Conservation (phyloP, 2,329 filamentous ascomycete genomes). For the Biscogniauxia marginata region DNA sequence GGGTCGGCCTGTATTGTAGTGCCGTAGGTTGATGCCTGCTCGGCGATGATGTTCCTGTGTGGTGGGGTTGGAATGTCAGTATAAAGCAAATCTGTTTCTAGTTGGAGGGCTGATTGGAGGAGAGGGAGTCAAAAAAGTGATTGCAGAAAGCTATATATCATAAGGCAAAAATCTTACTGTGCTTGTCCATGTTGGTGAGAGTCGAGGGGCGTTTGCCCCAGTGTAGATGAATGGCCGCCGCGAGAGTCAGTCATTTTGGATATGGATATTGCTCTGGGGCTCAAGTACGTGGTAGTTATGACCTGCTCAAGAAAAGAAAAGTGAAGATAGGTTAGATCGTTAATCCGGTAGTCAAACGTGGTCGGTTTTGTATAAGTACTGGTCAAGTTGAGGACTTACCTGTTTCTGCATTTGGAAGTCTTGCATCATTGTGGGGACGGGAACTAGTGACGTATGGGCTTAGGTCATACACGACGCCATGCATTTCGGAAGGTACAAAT, state of each 20-base stretch:
- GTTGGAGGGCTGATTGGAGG: background rate
- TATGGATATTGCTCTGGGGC: background rate
- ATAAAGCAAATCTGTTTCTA: background rate
- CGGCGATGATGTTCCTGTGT: constrained; percentile 24
- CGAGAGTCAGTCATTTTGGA: constrained; percentile 23
- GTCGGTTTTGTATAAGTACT: background rate
- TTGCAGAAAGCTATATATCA: background rate
- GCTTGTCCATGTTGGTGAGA: constrained; percentile 19
- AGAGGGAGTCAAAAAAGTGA: background rate
- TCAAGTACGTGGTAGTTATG: background rate
- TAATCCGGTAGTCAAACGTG: no score
- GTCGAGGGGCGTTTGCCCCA: constrained; percentile 22
- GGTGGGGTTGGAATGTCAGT: background rate
- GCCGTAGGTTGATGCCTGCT: constrained; percentile 18
- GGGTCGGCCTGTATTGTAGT: constrained; percentile 19
- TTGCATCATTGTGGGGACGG: background rate
- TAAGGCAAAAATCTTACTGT: constrained; percentile 14
- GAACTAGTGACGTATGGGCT: constrained; percentile 1
- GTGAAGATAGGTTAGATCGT: background rate
- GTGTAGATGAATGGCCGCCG: constrained; percentile 14
- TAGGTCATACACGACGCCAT: constrained; percentile 15
- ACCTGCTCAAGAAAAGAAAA: no score
- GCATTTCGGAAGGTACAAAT: background rate
- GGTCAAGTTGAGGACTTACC: background rate
- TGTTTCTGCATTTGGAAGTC: background rate